Base-by-base conservation (phyloP, 2,329 filamentous ascomycete species). In the Scedosporium aurantiacum region DNA sequence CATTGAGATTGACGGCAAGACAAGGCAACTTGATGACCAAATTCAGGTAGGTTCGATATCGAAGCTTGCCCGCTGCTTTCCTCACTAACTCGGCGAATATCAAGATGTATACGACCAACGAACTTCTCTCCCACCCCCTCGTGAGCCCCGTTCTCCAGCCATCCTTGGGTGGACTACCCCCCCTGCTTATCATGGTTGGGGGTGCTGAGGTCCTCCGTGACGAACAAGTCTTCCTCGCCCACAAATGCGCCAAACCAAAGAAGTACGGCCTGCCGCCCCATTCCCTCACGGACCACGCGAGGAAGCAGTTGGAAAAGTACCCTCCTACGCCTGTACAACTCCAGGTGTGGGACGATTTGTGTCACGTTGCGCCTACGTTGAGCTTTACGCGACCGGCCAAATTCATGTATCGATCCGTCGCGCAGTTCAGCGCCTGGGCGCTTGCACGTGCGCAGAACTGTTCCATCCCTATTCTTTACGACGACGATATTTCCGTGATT, bases 301-400 rank as follows among this genome's bases (percentile, higher is more conserved):
- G 80, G 21, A 79, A 81, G 3, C 73, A 79, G 12, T 68, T 94
- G 16, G 76, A 79, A 41, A 85, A 81, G 64, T 95, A 90, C 72
- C 84, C 85, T 62, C 90, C 91, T 0, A 99, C 94, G 0, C 84
- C 96, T 67, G 93, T 97, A 0, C 91, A 97, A 70, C 80, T 99
- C 2, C 94, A 97, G 71, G 87, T 97, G 1, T 97, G 93, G 92
- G 93, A 97, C 62, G 89, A 96, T 67, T 77, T 97, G 2, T 97
- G 94, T 68, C 93, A 97, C 70, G 92, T 96, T 5, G 87, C 88
- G 0, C 90, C 93, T 0, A 97, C 92, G 0, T 79, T 97, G n/a
- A 96, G 90, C 68, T 97, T 96, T 71, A 97, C 93, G 0, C 83
- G 87, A n/a, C 94, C 94, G 0, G 94, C 93, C 55, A 97, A 97